These are phyloP conservation scores for Mycena rosella DNA, from an alignment of 768 basidiomycete species.

Conservation along the genomic window DNA sequence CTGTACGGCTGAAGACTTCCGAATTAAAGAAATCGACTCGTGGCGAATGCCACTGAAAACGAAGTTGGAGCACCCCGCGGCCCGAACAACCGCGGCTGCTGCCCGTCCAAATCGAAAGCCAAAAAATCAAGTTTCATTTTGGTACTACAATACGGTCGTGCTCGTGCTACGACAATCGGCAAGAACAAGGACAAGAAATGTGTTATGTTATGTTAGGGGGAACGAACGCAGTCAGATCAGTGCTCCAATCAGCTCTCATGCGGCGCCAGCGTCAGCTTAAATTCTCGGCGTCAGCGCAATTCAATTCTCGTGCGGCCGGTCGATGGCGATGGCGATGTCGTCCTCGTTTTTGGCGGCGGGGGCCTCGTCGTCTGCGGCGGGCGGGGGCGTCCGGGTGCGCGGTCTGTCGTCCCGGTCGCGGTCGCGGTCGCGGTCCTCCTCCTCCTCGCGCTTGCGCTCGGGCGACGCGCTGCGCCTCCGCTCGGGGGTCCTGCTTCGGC, in stretches of 20 bases:
- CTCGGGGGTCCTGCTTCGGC: slow-evolving; percentile 52
- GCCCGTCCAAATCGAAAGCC: no score
- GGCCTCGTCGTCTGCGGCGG: slow-evolving; percentile 46
- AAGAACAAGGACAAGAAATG: slow-evolving; percentile 9
- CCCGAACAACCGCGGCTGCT: no score
- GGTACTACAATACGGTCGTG: slow-evolving; percentile 12
- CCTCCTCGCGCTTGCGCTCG: slow-evolving; percentile 46
- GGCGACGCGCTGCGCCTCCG: slow-evolving; percentile 56
- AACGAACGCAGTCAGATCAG: no score
- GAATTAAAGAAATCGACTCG: no score
- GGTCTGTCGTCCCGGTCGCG: slow-evolving; percentile 40
- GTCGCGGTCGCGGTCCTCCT: no score
- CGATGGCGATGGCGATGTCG: slow-evolving; percentile 69
- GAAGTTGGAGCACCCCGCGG: no score
- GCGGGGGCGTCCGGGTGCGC: slow-evolving; percentile 61
- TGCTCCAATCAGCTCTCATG: no score
- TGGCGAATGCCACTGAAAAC: no score
- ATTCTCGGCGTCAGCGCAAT: not conserved
- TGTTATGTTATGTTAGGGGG: no score
- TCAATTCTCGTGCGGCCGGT: slow-evolving; percentile 71
- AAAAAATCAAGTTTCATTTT: slow-evolving; percentile 27
- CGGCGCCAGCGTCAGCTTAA: no score
- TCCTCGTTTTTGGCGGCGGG: slow-evolving; percentile 60
- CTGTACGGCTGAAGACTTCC: no score
- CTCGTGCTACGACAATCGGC: slow-evolving; percentile 21